These are phyloP conservation scores for Pythium dissimile DNA, from an alignment of 352 stramenopile species.

Conservation along the genomic window DNA sequence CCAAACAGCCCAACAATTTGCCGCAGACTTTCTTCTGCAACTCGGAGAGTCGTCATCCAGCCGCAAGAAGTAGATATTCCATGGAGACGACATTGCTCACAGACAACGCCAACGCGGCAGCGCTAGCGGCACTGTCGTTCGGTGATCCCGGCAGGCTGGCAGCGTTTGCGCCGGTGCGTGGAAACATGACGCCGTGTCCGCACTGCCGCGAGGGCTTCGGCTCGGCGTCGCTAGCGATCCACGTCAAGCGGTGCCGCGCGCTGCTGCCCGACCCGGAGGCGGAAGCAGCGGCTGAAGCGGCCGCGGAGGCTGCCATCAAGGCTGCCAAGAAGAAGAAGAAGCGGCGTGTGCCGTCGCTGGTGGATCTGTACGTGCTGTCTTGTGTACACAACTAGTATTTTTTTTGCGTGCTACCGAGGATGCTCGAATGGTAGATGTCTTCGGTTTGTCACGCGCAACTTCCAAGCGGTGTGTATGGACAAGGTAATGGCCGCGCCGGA, in stretches of 20 bases:
- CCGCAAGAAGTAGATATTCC: too few relatives aligned
- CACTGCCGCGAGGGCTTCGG: slow-evolving; percentile 58
- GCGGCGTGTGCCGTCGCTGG: slow-evolving; percentile 38
- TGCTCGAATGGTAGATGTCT: slow-evolving; percentile 37
- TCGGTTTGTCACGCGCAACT: slow-evolving; percentile 60
- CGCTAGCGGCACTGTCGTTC: slow-evolving; percentile 32
- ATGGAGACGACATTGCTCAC: slow-evolving; percentile 22
- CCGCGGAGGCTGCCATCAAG: slow-evolving; percentile 10
- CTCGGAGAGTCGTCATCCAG: too few relatives aligned
- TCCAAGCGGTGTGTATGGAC: slow-evolving; percentile 65
- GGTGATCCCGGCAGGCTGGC: slow-evolving; percentile 12
- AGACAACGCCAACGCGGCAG: slow-evolving; percentile 28
- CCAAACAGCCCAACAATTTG: background rate
- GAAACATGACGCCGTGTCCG: slow-evolving; percentile 35
- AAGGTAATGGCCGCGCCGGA: slow-evolving; percentile 52
- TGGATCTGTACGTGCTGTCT: slow-evolving; percentile 45
- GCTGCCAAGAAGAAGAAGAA: slow-evolving; percentile 26
- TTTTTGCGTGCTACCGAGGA: background rate
- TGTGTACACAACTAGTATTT: background rate
- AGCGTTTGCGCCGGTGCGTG: slow-evolving; percentile 12
- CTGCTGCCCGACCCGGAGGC: slow-evolving; percentile 27
- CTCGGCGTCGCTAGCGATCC: slow-evolving; percentile 57
- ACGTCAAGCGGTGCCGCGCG: slow-evolving; percentile 54
- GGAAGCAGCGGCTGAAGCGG: slow-evolving; percentile 19
- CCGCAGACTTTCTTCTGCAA: too few relatives aligned